phyloP scores from a whole-genome alignment of 2,329 filamentous ascomycete species.

The Fonsecaea erecta region DNA sequence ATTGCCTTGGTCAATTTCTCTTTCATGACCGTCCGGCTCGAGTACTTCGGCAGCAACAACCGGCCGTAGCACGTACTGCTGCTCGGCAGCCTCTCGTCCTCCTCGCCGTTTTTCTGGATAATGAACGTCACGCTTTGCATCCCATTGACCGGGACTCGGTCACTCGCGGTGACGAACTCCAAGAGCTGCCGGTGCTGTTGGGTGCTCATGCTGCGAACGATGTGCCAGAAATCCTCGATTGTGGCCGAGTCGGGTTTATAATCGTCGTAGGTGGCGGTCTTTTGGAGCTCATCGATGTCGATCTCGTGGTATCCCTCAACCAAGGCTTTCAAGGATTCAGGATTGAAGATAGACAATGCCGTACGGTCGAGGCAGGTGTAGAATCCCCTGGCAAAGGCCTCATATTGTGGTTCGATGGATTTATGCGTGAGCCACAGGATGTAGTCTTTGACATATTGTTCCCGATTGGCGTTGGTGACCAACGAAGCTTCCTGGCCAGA shows the following conservation, averaged over 20 bases:
- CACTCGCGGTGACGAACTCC: conserved; percentile 93
- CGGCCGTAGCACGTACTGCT: conserved; percentile 94
- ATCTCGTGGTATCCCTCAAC: conserved; percentile 85
- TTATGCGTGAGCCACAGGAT: conserved; percentile 79
- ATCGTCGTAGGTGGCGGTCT: conserved; percentile 74
- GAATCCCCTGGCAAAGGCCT: conserved; percentile 83
- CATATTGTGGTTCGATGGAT: conserved; percentile 75
- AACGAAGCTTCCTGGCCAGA: conserved; percentile 60
- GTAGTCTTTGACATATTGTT: conserved; percentile 81
- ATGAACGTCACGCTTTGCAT: conserved; percentile 81
- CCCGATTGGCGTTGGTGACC: conserved; percentile 81
- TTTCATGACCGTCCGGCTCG: conserved; percentile 68
- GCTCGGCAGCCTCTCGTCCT: conserved; percentile 70
- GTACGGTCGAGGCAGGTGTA: conserved; percentile 71
- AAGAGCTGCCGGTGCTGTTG: conserved; percentile 75
- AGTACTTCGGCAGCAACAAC: conserved; percentile 82
- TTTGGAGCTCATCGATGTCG: conserved; percentile 73
- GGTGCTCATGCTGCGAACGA: conserved; percentile 66
- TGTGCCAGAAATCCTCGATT: conserved; percentile 80
- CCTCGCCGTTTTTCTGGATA: conserved; percentile 75
- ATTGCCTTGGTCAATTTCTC: conserved; percentile 82
- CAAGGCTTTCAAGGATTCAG: conserved; percentile 72
- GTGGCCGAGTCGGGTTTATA: conserved; percentile 72
- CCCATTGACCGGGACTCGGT: conserved; percentile 86
- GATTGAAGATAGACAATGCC: conserved; percentile 72